Conservation (phyloP, 768 basidiomycete species). For the Suillus tomentosus region DNA sequence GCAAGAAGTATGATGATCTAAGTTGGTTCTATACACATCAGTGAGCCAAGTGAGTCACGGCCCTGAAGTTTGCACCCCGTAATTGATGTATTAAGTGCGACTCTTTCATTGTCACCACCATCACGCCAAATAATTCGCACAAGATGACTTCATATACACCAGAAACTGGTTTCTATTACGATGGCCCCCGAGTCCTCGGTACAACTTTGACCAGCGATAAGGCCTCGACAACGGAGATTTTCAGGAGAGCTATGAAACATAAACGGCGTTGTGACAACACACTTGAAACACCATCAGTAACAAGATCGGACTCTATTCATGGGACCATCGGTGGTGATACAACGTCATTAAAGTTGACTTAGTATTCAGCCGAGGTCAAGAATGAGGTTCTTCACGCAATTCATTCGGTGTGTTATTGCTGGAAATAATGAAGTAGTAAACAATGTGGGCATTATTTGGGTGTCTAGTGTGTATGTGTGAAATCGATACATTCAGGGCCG, state of each 20-base stretch:
- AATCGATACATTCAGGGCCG: slow-evolving; percentile 16
- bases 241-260: neutral
- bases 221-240: neutral
- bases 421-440: slow-evolving; percentile 13
- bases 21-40: neutral
- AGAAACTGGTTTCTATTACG: neutral
- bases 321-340: neutral
- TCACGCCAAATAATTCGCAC: neutral
- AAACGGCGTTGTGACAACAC: neutral
- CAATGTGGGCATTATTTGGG: slow-evolving; percentile 17
- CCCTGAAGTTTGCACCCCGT: neutral
- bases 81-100: neutral
- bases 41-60: neutral
- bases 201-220: neutral
- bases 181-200: neutral
- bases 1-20: slow-evolving; percentile 22
- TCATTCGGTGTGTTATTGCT: neutral
- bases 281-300: neutral
- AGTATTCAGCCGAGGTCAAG: neutral
- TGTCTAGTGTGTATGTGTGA: slow-evolving; percentile 12
- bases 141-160: neutral
- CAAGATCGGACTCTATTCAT: neutral
- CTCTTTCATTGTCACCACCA: neutral
- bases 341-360: neutral
- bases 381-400: slow-evolving; percentile 3